Evolutionary conservation across 305 asterid species (phyloP).

Genomic region (Fraxinus floribunda): DNA sequence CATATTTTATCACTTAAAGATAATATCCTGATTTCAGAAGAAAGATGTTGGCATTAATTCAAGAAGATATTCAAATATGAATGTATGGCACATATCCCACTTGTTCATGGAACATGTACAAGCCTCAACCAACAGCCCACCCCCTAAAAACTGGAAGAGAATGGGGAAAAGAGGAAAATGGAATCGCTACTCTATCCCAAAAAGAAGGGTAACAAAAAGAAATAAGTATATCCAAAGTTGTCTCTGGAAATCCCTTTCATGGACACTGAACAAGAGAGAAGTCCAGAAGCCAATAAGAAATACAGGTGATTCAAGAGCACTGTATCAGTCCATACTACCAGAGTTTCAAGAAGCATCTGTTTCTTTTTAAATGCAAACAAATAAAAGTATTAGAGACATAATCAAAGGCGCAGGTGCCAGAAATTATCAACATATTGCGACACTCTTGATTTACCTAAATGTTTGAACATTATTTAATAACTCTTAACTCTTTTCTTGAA

Average conservation of each 20-base stretch:
- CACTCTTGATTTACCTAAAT: background rate
- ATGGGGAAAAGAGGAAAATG: background rate
- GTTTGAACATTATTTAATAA: background rate
- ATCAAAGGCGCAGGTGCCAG: background rate
- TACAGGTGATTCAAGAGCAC: background rate
- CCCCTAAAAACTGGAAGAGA: background rate
- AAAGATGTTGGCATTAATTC: background rate
- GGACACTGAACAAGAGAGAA: background rate
- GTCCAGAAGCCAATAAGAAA: background rate
- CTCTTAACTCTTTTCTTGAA: background rate
- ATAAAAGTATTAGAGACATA: background rate
- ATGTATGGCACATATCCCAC: background rate
- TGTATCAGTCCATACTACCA: background rate
- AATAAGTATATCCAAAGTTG: background rate
- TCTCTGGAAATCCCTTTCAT: background rate
- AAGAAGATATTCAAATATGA: background rate
- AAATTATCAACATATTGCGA: background rate
- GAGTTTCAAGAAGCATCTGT: background rate
- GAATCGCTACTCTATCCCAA: background rate
- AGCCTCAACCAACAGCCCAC: background rate
- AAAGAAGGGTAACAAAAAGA: background rate
- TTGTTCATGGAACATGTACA: background rate
- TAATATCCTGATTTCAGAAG: slow-evolving; percentile 8
- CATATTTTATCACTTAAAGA: background rate
- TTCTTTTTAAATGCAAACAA: background rate